These are phyloP conservation scores for Trichoderma koningii DNA, from an alignment of 2,329 filamentous ascomycete species.

Conservation along the genomic window DNA sequence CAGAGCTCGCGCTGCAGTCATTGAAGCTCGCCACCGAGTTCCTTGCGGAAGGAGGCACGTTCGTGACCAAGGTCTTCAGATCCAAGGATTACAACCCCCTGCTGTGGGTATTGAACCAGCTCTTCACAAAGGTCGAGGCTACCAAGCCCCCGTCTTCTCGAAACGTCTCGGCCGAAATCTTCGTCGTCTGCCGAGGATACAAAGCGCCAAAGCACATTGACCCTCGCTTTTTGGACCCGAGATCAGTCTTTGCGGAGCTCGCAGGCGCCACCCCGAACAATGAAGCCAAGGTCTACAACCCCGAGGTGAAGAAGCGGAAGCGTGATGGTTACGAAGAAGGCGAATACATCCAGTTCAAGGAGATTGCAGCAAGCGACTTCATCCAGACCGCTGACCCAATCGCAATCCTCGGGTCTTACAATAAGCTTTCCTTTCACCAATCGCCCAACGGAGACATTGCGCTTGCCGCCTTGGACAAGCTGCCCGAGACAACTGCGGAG, in stretches of 20 bases:
- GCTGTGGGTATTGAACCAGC: slow-evolving; percentile 96
- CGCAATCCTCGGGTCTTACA: slow-evolving; percentile 81
- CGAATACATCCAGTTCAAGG: slow-evolving; percentile 90
- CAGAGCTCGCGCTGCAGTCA: slow-evolving; percentile 85
- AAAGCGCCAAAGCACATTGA: slow-evolving; percentile 94
- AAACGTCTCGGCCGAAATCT: slow-evolving; percentile 97
- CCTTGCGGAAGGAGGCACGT: slow-evolving; percentile 81
- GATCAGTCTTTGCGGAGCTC: slow-evolving; percentile 90
- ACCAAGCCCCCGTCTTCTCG: slow-evolving; percentile 95
- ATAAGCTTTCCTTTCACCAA: slow-evolving; percentile 81
- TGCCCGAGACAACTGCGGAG: slow-evolving; percentile 84
- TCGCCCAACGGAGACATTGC: slow-evolving; percentile 81
- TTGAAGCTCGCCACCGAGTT: slow-evolving; percentile 96
- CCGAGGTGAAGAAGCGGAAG: slow-evolving; percentile 96
- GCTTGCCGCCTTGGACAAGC: slow-evolving; percentile 78
- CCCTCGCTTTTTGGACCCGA: slow-evolving; percentile 86
- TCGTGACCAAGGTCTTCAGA: slow-evolving; percentile 96
- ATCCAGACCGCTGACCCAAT: slow-evolving; percentile 94
- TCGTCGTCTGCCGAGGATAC: slow-evolving; percentile 93
- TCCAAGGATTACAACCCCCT: slow-evolving; percentile 96
- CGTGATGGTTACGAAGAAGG: slow-evolving; percentile 97
- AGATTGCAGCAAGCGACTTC: slow-evolving; percentile 85
- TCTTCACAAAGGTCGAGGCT: slow-evolving; percentile 93
- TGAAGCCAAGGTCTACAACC: slow-evolving; percentile 97
- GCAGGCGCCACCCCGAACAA: slow-evolving; percentile 85